phyloP scores from a whole-genome alignment of 441 rosid genomes.

The Erysimum cheiri region DNA sequence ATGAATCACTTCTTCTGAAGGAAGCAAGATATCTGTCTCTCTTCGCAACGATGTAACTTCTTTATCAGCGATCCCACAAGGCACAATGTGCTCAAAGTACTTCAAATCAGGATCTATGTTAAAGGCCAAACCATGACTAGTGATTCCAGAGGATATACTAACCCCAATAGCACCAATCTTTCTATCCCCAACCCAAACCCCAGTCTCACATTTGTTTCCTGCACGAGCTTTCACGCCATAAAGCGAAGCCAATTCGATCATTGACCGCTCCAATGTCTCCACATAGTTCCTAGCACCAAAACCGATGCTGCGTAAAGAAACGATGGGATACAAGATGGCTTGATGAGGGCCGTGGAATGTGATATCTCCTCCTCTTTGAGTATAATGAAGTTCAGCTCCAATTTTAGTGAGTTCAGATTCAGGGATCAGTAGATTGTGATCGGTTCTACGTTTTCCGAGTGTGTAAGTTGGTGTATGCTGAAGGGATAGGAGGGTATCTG shows the following conservation, averaged over 20 bases:
- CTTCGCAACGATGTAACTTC: constrained; percentile 78
- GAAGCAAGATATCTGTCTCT: constrained; percentile 68
- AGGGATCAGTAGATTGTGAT: constrained; percentile 71
- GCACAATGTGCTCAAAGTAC: constrained; percentile 44
- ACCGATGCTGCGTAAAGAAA: constrained; percentile 72
- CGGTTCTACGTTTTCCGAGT: constrained; percentile 78
- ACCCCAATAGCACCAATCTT: too few relatives aligned
- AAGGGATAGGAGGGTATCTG: constrained; percentile 72
- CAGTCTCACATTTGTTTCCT: constrained; percentile 76
- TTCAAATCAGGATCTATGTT: too few relatives aligned
- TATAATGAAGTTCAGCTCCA: constrained; percentile 86
- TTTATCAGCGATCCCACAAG: constrained; percentile 89
- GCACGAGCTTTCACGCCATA: constrained; percentile 74
- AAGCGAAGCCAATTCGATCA: constrained; percentile 74
- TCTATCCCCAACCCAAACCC: constrained; percentile 43
- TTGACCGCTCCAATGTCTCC: constrained; percentile 75
- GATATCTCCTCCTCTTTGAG: constrained; percentile 93
- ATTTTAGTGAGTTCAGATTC: constrained; percentile 61
- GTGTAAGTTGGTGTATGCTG: constrained; percentile 95
- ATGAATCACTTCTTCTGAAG: constrained; percentile 64
- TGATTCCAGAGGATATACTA: too few relatives aligned
- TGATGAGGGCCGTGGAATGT: constrained; percentile 93
- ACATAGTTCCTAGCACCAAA: constrained; percentile 84
- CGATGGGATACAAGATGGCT: constrained; percentile 79
- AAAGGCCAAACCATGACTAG: too few relatives aligned